Evolutionary conservation across 148 eudicot species (phyloP).

Genomic region (Agrostemma githago): DNA sequence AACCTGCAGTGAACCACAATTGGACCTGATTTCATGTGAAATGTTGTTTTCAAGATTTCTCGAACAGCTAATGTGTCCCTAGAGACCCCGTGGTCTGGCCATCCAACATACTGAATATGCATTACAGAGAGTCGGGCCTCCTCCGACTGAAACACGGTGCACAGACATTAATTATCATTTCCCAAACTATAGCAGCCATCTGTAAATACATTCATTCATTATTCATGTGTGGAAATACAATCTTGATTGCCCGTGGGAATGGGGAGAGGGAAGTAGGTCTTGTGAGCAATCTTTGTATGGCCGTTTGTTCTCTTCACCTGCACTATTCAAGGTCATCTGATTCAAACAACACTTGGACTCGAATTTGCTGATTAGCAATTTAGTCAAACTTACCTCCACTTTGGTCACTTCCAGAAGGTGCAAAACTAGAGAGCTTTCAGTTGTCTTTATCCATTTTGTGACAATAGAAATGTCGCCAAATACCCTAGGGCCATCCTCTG

Average conservation of each 20-base stretch:
- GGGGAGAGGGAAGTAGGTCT: no score
- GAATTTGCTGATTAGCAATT: not conserved
- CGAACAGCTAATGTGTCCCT: conserved; percentile 70
- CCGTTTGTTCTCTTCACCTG: no score
- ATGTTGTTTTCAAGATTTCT: conserved; percentile 65
- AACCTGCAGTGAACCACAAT: conserved; percentile 99
- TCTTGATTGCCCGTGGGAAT: no score
- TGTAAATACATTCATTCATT: no score
- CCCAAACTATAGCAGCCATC: no score
- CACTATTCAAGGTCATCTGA: no score
- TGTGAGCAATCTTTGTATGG: no score
- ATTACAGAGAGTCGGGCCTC: conserved; percentile 72
- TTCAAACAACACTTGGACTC: not conserved
- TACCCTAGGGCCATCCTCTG: conserved; percentile 86
- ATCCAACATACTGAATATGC: conserved; percentile 91
- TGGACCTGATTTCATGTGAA: conserved; percentile 52
- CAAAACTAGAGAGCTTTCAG: conserved; percentile 58
- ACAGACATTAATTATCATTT: not conserved
- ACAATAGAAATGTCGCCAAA: conserved; percentile 66
- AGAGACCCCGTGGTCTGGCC: conserved; percentile 99
- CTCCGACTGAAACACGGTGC: conserved; percentile 58
- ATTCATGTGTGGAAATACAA: no score
- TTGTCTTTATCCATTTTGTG: conserved; percentile 56
- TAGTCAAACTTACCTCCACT: conserved; percentile 48
- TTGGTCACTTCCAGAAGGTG: conserved; percentile 72